These are phyloP conservation scores for Fraxinus ornus DNA, from an alignment of 305 asterid species.

Conservation along the genomic window DNA sequence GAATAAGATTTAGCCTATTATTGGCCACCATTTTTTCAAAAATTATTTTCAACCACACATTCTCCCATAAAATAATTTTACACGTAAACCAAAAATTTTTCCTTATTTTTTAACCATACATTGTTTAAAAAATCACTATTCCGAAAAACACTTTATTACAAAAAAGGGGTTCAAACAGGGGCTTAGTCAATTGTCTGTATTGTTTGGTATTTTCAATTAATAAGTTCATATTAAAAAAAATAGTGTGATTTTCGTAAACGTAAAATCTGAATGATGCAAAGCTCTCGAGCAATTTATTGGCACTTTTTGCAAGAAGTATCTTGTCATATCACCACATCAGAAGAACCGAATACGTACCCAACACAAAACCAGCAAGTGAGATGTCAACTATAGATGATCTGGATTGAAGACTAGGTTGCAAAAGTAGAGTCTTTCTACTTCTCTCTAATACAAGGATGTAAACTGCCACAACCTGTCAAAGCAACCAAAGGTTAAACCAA, in stretches of 20 bases:
- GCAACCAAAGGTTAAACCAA: conserved; percentile 7
- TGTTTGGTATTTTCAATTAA: neutral
- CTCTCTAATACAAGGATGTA: conserved; percentile 60
- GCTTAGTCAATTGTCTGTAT: neutral
- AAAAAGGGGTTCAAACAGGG: neutral
- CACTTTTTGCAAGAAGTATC: neutral
- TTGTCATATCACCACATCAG: neutral
- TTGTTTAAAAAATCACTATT: neutral
- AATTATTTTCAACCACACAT: neutral
- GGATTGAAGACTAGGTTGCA: conserved; percentile 31
- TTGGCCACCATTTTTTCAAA: neutral
- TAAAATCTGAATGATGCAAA: neutral
- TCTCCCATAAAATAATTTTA: neutral
- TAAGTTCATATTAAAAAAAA: neutral
- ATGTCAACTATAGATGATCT: conserved; percentile 36
- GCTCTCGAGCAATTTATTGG: neutral
- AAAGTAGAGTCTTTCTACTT: conserved; percentile 25
- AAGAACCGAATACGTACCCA: conserved; percentile 54
- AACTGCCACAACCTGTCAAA: conserved; percentile 65
- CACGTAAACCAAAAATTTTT: neutral
- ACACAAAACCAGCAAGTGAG: conserved; percentile 74
- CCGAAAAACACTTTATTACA: neutral
- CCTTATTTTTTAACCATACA: neutral
- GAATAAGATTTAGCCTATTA: neutral
- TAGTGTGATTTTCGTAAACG: neutral